These are phyloP conservation scores for Neospora caninum DNA, from an alignment of 169 alveolate genomes.

Conservation along the genomic window DNA sequence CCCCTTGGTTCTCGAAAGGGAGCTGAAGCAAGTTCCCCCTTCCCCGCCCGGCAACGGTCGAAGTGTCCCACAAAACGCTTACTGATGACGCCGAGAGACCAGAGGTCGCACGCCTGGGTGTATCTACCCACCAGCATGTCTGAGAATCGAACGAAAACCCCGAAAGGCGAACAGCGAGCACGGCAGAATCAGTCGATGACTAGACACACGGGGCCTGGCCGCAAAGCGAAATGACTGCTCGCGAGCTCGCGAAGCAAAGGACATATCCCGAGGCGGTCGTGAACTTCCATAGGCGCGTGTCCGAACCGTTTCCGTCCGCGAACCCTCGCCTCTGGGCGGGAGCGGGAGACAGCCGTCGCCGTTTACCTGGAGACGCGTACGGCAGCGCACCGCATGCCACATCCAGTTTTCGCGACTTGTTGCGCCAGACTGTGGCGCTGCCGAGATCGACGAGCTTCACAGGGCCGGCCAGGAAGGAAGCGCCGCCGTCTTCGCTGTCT, in stretches of 20 bases:
- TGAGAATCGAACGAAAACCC: not conserved
- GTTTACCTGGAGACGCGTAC: slow-evolving; percentile 7
- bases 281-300: no score
- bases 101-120: slow-evolving; percentile 71
- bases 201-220: no score
- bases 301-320: no score
- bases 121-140: slow-evolving; percentile 69
- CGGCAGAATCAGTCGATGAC: no score
- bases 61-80: not conserved
- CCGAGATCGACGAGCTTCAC: slow-evolving; percentile 11
- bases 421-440: not conserved
- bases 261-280: no score
- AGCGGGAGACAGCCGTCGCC: not conserved
- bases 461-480: not conserved
- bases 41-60: no score
- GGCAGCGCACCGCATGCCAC: slow-evolving; percentile 15
- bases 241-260: no score
- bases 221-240: no score
- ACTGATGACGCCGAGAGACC: slow-evolving; percentile 77
- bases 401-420: not conserved
- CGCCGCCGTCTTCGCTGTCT: not conserved
- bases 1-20: no score
- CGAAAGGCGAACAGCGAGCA: not conserved
- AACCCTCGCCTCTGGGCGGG: no score
- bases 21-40: no score